Evolutionary conservation across 441 rosid genomes (phyloP), one percentile per base, ranked within the genome.

Genomic region (Eutrema salsugineum): DNA sequence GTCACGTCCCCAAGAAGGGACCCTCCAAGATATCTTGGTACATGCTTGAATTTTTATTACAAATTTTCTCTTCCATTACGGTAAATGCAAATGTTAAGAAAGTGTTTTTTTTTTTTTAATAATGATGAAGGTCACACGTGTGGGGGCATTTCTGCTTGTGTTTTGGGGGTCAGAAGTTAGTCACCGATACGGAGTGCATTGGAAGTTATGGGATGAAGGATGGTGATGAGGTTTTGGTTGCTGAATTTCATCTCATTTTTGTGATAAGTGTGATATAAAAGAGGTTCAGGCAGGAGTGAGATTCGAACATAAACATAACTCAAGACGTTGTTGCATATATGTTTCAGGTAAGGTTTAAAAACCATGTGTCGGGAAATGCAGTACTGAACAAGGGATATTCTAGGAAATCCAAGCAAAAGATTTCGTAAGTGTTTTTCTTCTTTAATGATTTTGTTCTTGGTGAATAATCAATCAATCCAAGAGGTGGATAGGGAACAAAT

Each of bases 71-170:
- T 30, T 56, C 10, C 19, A 64, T 32, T 11, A 28, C 16, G 47
- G 30, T 33, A 51, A 4, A 36, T 49, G 20, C 58, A 8, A 49
- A 11, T 40, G 20, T 51, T 2, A n/a, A 42, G 1, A 2, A 57
- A 20, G 12, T 75, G 68, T 16, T 44, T 50, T 42, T 48, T 38
- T 48, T n/a, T n/a, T n/a, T n/a, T n/a, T n/a, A n/a, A n/a, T 44
- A 51, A 72, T 73, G 38, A 44, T 75, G 81, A 47, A 94, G 98
- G 98, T 76, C 90, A 40, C 99, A 91, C 56, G 87, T 94, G n/a
- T 91, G 99, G 97, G 91, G 88, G 6, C 95, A 89, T 83, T 94
- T 94, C 66, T 91, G 97, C 86, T 83, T 94, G 70, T 70, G 81
- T 66, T 90, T 70, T 63, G 78, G 63, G 39, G 89, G 83, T 65